Conservation (phyloP, 208 protist species). For the Trypanosoma congolense region DNA sequence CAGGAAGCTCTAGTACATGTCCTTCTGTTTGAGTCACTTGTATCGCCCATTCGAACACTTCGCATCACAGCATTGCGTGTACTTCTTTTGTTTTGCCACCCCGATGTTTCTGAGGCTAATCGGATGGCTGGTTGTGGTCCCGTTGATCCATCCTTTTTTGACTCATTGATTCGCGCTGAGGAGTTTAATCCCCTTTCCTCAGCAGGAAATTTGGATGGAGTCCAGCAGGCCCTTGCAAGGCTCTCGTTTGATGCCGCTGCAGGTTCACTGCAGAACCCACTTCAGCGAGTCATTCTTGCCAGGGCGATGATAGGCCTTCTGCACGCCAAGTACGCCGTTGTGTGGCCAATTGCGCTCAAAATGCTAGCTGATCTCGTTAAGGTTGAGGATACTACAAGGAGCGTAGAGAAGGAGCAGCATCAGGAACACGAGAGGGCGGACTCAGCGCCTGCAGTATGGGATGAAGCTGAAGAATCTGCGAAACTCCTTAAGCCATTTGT, state of each 20-base stretch:
- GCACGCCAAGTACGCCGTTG: slow-evolving; percentile 74
- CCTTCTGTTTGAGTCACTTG: slow-evolving; percentile 69
- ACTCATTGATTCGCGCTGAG: slow-evolving; percentile 44
- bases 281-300: slow-evolving; percentile 58
- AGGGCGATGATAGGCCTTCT: slow-evolving; percentile 75
- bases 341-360: slow-evolving; percentile 58
- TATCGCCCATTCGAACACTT: slow-evolving; percentile 51
- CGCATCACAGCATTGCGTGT: slow-evolving; percentile 66
- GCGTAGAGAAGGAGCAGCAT: neutral
- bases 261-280: slow-evolving; percentile 40
- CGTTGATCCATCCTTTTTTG: slow-evolving; percentile 34
- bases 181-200: slow-evolving; percentile 67
- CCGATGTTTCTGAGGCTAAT: slow-evolving; percentile 8
- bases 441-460: neutral
- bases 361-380: slow-evolving; percentile 57
- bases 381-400: slow-evolving; percentile 37
- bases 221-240: slow-evolving; percentile 54
- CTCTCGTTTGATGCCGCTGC: slow-evolving; percentile 56
- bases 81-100: slow-evolving; percentile 56
- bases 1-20: slow-evolving; percentile 48
- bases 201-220: slow-evolving; percentile 58
- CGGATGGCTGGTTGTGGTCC: slow-evolving; percentile 23
- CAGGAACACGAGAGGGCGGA: neutral
- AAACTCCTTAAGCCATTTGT: slow-evolving; percentile 45
- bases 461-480: neutral